Evolutionary conservation across 2,329 filamentous ascomycete genomes (phyloP), one percentile per base, ranked within the genome.

Genomic region (Monilinia vaccinii-corymbosi): DNA sequence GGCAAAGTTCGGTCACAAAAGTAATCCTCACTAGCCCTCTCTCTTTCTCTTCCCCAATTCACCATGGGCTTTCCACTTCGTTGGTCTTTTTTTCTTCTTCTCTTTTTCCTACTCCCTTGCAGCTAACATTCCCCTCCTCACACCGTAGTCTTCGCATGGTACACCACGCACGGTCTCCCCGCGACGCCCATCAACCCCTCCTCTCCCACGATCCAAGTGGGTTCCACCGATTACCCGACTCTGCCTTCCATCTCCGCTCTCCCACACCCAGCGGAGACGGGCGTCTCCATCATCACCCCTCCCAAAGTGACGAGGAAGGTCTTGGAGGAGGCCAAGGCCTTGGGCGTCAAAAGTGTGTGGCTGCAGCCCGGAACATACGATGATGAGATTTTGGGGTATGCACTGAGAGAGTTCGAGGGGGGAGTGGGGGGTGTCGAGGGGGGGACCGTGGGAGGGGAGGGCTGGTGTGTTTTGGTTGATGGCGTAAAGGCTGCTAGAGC

Each of bases 61-160:
- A n/a, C n/a, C n/a, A n/a, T n/a, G n/a, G n/a, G n/a, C n/a, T n/a
- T n/a, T n/a, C n/a, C n/a, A n/a, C n/a, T n/a, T n/a, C n/a, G n/a
- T n/a, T n/a, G n/a, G n/a, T n/a, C n/a, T n/a, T n/a, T n/a, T n/a
- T n/a, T n/a, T n/a, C n/a, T n/a, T n/a, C n/a, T 56, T 38, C 28
- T 36, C 21, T 25, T 58, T 9, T 10, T 36, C 16, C n/a, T 46
- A n/a, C 1, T n/a, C 3, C 9, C 32, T 48, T n/a, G 25, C n/a
- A 48, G 8, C 40, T 62, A 11, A 66, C 62, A 45, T 8, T 3
- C 18, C 11, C 32, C 60, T 42, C 63, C 49, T 60, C n/a, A n/a
- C n/a, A n/a, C n/a, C n/a, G 61, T 56, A 95, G 91, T 97, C 66
- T 90, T 97, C 71, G 83, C 83, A 16, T 97, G 93, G 93, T 97